These are phyloP conservation scores for Jatropha podagrica DNA, from an alignment of 441 rosid species.

Conservation along the genomic window DNA sequence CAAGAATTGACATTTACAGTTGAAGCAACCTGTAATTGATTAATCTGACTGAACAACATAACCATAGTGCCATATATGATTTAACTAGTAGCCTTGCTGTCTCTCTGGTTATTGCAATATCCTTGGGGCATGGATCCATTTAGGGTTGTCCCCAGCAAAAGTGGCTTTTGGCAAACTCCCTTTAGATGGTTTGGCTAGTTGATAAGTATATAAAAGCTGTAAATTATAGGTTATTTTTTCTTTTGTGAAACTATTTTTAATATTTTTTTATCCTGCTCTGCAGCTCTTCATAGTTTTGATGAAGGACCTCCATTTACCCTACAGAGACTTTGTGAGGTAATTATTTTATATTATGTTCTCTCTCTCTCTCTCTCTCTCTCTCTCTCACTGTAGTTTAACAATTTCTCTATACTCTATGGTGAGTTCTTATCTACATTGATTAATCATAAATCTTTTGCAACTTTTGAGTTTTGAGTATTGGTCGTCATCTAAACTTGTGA, in stretches of 20 bases:
- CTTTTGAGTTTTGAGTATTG: not conserved
- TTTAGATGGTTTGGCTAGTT: not conserved
- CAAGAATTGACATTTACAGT: not conserved
- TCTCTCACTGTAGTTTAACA: not conserved
- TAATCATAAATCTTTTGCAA: not conserved
- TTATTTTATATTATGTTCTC: constrained; percentile 19
- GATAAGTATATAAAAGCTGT: not conserved
- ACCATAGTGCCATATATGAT: not conserved
- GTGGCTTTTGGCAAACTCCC: not conserved
- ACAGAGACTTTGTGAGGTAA: constrained; percentile 92
- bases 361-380: not conserved
- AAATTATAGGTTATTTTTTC: not conserved
- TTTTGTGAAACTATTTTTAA: constrained; percentile 14
- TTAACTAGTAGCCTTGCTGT: not conserved
- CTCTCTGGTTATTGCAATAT: not conserved
- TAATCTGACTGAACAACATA: not conserved
- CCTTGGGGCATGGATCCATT: not conserved
- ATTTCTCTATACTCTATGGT: not conserved
- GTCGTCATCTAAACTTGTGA: not conserved
- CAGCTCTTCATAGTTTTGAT: constrained; percentile 71
- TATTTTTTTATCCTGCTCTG: constrained; percentile 19
- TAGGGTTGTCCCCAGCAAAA: not conserved
- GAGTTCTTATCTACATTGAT: not conserved
- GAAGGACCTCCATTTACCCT: constrained; percentile 97
- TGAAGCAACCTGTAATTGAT: not conserved